These are phyloP conservation scores for Schoenoplectus tabernaemontani DNA, from an alignment of 202 grass and related monocot species.

Conservation along the genomic window DNA sequence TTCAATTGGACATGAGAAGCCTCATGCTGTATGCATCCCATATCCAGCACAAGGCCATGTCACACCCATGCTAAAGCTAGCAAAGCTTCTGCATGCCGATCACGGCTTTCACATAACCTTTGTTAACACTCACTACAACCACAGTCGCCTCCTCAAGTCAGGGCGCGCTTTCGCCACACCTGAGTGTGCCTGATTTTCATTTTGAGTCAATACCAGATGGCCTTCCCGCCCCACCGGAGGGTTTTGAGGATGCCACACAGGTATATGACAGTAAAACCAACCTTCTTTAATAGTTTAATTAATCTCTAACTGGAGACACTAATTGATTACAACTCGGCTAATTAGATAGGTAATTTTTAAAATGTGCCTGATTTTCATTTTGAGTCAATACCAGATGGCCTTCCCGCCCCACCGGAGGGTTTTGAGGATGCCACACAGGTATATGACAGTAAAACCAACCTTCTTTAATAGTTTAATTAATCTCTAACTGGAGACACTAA, in stretches of 20 bases:
- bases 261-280: neutral
- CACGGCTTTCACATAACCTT: slow-evolving; percentile 35
- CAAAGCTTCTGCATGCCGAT: slow-evolving; percentile 28
- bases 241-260: slow-evolving; percentile 30
- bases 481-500: neutral
- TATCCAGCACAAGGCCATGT: slow-evolving; percentile 25
- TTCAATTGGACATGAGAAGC: slow-evolving; percentile 3
- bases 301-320: neutral
- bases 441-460: neutral
- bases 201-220: slow-evolving; percentile 33
- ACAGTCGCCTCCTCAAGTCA: slow-evolving; percentile 25
- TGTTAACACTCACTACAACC: slow-evolving; percentile 42
- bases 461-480: neutral
- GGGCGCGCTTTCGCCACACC: neutral
- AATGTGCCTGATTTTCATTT: neutral
- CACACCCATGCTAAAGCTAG: slow-evolving; percentile 31
- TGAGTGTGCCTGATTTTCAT: neutral
- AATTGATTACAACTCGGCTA: neutral
- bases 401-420: slow-evolving; percentile 18
- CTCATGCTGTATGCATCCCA: slow-evolving; percentile 29
- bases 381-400: slow-evolving; percentile 33
- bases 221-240: slow-evolving; percentile 21
- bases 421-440: slow-evolving; percentile 32
- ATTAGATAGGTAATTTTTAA: neutral
- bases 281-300: neutral